phyloP scores from a whole-genome alignment of 2,329 filamentous ascomycete genomes.

The Sclerotinia glacialis region DNA sequence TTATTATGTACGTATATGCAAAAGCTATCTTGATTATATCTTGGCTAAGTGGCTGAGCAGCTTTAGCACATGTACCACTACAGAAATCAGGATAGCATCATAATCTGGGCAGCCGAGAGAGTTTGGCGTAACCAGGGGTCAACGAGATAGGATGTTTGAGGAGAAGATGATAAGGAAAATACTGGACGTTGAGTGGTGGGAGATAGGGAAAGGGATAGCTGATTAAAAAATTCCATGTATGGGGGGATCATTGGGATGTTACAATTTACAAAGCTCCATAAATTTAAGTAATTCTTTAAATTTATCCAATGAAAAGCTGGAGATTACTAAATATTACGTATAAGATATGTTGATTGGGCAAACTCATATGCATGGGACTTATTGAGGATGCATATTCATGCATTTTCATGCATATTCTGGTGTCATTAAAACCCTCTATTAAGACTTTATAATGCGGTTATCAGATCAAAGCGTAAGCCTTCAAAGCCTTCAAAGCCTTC shows the following conservation, averaged over 20 bases:
- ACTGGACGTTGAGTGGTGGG: slow-evolving; percentile 11
- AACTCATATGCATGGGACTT: slow-evolving; percentile 1
- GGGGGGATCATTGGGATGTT: too few species aligned
- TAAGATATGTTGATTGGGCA: slow-evolving; percentile 20
- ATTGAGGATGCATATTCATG: slow-evolving; percentile 8
- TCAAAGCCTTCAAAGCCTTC: too few species aligned
- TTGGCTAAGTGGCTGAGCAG: slow-evolving; percentile 14
- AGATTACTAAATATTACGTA: slow-evolving; percentile 21
- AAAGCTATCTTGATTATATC: not conserved
- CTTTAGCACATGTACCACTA: slow-evolving; percentile 1
- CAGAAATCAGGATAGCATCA: slow-evolving; percentile 2
- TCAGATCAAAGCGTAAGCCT: slow-evolving; percentile 8
- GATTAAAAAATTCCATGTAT: slow-evolving; percentile 11
- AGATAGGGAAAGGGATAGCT: slow-evolving; percentile 3
- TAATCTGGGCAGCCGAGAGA: not conserved
- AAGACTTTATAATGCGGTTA: too few species aligned
- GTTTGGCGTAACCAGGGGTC: not conserved
- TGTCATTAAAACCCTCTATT: slow-evolving; percentile 15
- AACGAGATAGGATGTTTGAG: slow-evolving; percentile 2
- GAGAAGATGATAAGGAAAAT: slow-evolving; percentile 17
- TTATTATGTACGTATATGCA: too few species aligned
- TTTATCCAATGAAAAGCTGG: slow-evolving; percentile 6
- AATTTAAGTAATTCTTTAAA: slow-evolving; percentile 10
- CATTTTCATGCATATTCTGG: slow-evolving; percentile 18
- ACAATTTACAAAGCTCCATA: slow-evolving; percentile 2